Evolutionary conservation across 192 early-diverging fungal genomes (phyloP).

Genomic region (Geosiphon pyriformis): DNA sequence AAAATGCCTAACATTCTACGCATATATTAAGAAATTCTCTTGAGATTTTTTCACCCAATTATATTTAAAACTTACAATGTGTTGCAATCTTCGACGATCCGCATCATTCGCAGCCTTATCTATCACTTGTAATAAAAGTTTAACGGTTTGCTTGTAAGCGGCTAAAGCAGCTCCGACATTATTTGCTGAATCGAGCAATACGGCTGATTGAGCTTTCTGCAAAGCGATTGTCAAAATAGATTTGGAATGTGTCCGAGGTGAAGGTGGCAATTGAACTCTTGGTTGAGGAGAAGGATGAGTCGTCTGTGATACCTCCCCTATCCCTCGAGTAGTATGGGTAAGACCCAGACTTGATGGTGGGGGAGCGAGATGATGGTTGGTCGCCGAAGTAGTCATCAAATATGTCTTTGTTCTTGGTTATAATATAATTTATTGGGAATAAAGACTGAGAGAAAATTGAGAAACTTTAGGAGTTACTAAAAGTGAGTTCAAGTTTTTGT

Average conservation of each 20-base stretch:
- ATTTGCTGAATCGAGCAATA: slow-evolving; percentile 21
- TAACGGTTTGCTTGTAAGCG: slow-evolving; percentile 20
- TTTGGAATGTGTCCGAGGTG: slow-evolving; percentile 25
- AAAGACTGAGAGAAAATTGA: no score
- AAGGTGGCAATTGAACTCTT: background rate
- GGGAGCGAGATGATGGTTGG: background rate
- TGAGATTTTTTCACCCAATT: background rate
- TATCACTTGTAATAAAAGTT: slow-evolving; percentile 22
- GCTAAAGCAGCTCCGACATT: slow-evolving; percentile 20
- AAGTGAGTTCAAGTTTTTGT: no score
- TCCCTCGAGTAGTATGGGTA: background rate
- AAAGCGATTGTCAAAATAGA: slow-evolving; percentile 25
- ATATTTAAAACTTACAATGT: slow-evolving; percentile 18
- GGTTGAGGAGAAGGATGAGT: background rate
- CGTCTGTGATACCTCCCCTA: background rate
- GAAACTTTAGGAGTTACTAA: no score
- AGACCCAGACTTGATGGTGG: background rate
- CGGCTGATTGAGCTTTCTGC: slow-evolving; percentile 24
- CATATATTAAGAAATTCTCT: background rate
- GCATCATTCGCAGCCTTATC: slow-evolving; percentile 20
- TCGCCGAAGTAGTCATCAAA: background rate
- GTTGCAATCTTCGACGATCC: slow-evolving; percentile 23
- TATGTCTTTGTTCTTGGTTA: no score
- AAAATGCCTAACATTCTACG: no score
- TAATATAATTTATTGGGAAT: no score